Evolutionary conservation across 345 rosid genomes (phyloP).

Genomic region (Brassica napus): DNA sequence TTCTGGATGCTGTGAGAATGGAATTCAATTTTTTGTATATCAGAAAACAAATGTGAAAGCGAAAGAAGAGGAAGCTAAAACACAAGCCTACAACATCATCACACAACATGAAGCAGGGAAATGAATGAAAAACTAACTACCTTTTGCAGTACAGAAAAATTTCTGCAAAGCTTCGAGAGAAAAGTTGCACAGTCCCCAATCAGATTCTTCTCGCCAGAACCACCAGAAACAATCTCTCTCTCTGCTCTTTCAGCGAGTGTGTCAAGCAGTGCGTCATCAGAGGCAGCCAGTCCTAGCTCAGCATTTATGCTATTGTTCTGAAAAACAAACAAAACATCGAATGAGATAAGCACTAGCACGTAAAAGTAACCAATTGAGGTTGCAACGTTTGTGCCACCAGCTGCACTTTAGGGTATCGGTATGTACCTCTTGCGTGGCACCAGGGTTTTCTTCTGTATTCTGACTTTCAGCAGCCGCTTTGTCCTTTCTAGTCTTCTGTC

Average conservation of each 20-base stretch:
- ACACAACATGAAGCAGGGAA: slow-evolving; percentile 2
- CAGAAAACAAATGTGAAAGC: slow-evolving; percentile 3
- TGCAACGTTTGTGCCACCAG: slow-evolving; percentile 9
- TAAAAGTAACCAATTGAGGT: background rate
- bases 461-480: slow-evolving; percentile 49
- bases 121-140: slow-evolving; percentile 38
- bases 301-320: slow-evolving; percentile 84
- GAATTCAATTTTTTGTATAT: background rate
- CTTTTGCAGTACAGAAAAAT: slow-evolving; percentile 83
- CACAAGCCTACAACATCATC: slow-evolving; percentile 7
- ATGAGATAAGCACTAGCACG: slow-evolving; percentile 9
- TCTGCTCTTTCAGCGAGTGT: slow-evolving; percentile 84
- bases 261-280: slow-evolving; percentile 88
- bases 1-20: slow-evolving; percentile 62
- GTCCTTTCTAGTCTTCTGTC: slow-evolving; percentile 68
- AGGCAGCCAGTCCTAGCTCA: slow-evolving; percentile 92
- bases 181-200: slow-evolving; percentile 82
- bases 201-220: slow-evolving; percentile 60
- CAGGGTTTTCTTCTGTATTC: slow-evolving; percentile 38
- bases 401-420: background rate
- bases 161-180: slow-evolving; percentile 87
- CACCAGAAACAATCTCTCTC: slow-evolving; percentile 80
- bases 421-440: slow-evolving; percentile 32
- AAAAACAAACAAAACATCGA: slow-evolving; percentile 25
- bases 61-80: slow-evolving; percentile 18